phyloP scores from a whole-genome alignment of 2,329 filamentous ascomycete species.

The Alternaria atra region DNA sequence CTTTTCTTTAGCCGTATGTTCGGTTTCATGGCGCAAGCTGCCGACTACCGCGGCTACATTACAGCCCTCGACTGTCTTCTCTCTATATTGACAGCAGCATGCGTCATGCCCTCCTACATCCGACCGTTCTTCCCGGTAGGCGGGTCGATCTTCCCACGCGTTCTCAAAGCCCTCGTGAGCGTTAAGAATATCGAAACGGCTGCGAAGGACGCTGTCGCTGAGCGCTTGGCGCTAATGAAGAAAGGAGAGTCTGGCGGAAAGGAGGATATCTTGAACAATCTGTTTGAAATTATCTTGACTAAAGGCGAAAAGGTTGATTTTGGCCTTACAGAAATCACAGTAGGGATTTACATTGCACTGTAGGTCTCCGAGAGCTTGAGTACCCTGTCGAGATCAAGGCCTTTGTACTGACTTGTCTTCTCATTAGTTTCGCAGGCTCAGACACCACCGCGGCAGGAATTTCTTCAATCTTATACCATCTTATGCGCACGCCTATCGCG shows the following conservation, averaged over 20 bases:
- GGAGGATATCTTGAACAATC: neutral
- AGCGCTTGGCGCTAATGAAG: neutral
- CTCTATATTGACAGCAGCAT: neutral
- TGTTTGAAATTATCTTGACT: neutral
- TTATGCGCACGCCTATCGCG: neutral
- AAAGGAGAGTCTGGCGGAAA: neutral
- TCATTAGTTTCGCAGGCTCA: too few relatives aligned
- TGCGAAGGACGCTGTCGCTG: neutral
- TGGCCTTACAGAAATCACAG: too few relatives aligned
- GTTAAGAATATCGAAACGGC: conserved; percentile 3
- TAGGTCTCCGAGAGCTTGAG: too few relatives aligned
- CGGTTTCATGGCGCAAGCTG: neutral
- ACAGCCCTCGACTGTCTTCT: neutral
- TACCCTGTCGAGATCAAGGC: too few relatives aligned
- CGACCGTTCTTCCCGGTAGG: neutral
- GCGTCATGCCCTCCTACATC: neutral
- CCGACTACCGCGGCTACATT: conserved; percentile 3
- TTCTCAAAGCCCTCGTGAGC: neutral
- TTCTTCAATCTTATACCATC: neutral
- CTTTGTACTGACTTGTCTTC: too few relatives aligned
- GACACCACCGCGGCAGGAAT: too few relatives aligned
- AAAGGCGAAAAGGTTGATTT: neutral
- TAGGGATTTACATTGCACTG: too few relatives aligned
- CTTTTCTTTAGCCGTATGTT: conserved; percentile 19
- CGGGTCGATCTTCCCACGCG: neutral